phyloP scores from a whole-genome alignment of 208 protist genomes.

The Acanthamoeba sp. region DNA sequence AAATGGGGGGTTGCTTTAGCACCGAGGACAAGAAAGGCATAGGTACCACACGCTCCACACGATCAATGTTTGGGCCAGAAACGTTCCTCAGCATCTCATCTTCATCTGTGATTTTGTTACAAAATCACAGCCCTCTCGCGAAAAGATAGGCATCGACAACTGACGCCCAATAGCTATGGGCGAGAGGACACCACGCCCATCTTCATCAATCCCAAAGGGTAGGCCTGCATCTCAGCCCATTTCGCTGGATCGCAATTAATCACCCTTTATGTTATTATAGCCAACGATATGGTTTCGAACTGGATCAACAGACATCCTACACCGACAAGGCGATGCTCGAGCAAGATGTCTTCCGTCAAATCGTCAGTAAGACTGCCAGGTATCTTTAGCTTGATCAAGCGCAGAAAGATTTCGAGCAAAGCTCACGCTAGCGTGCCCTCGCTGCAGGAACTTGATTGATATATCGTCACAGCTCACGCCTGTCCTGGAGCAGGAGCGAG shows the following conservation, averaged over 20 bases:
- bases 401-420: not conserved
- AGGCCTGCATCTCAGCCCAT: not conserved
- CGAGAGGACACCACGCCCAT: not conserved
- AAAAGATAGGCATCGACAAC: slow-evolving; percentile 3
- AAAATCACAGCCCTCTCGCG: not conserved
- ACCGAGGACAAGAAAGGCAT: not conserved
- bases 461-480: slow-evolving; percentile 15
- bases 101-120: not conserved
- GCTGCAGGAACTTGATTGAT: not conserved
- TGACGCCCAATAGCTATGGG: not conserved
- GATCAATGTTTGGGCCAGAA: too few relatives aligned
- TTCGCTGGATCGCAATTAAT: not conserved
- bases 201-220: slow-evolving; percentile 27
- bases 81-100: too few relatives aligned
- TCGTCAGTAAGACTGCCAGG: slow-evolving; percentile 21
- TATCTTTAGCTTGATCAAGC: too few relatives aligned
- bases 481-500: slow-evolving; percentile 4
- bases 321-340: slow-evolving; percentile 21
- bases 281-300: not conserved
- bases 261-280: not conserved
- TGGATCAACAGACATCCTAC: slow-evolving; percentile 5
- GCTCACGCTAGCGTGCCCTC: not conserved
- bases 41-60: too few relatives aligned
- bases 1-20: not conserved
- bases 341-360: slow-evolving; percentile 7